Evolutionary conservation across 805 yeast genomes (phyloP), one percentile per base, ranked within the genome.

Genomic region (Lachancea sp.): DNA sequence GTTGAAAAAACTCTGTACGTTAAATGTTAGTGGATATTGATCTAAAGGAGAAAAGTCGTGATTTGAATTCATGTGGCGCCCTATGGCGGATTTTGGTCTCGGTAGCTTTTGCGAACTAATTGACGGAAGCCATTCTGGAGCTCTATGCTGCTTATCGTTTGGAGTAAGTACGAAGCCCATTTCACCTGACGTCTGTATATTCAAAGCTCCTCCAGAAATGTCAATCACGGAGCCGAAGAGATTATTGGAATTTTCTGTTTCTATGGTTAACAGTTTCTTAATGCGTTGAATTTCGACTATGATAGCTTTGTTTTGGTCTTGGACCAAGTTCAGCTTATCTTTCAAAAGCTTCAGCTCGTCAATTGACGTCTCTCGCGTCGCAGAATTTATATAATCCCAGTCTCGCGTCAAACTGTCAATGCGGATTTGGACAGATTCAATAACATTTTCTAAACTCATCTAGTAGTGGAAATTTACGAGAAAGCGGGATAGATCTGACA

Each of bases 261-360:
- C 36, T 33, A 33, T 19, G 31, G 26, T 42, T 19, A 34, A 16
- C n/a, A 21, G 16, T 23, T 29, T 43, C 36, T 49, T 49, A 21
- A 51, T 42, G 17, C 40, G 42, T 15, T 45, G 38, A 21, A 51
- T 23, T 26, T 51, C 54, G 9, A 51, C 41, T 21, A 51, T 45
- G 9, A 51, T 49, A 5, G 44, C 46, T 8, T 51, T 43, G 36
- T 51, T 48, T 20, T 48, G 55, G 18, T 45, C 48, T 32, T 51
- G 55, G 11, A 51, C 42, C 18, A 40, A 28, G 25, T 48, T 47
- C 25, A 51, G 26, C 26, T 45, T 51, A 7, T 35, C 40, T 34
- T 51, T 46, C 21, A 51, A 30, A 13, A 28, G 37, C 36, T 38
- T 39, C 26, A 46, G n/a, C 33, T 42, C 47, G 18, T 45, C 51